These are phyloP conservation scores for Irpex sp. DNA, from an alignment of 1,284 basidiomycete genomes.

Conservation along the genomic window DNA sequence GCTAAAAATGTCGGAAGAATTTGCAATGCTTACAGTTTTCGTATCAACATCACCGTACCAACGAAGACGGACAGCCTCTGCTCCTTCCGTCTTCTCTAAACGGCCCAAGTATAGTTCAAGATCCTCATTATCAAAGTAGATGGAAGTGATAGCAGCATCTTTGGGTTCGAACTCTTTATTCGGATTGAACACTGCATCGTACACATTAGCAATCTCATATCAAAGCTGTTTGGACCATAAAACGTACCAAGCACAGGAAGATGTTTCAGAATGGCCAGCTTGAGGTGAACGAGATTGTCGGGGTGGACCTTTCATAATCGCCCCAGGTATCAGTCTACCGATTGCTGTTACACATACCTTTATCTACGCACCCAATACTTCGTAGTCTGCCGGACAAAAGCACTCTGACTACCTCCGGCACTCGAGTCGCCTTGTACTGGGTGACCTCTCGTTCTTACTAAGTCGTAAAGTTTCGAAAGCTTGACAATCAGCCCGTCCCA, in stretches of 20 bases:
- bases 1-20: no score
- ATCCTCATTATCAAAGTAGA: constrained; percentile 94
- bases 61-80: constrained; percentile 92
- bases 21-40: constrained; percentile 71
- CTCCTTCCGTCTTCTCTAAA: constrained; percentile 97
- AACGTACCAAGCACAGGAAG: constrained; percentile 83
- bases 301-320: constrained; percentile 67
- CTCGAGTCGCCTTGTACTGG: constrained; percentile 92
- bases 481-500: constrained; percentile 96
- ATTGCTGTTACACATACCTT: not conserved
- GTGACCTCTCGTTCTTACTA: constrained; percentile 93
- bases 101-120: constrained; percentile 97
- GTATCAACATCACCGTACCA: constrained; percentile 96
- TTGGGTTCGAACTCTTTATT: constrained; percentile 91
- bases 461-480: constrained; percentile 92
- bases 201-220: no score
- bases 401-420: constrained; percentile 93
- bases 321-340: not conserved
- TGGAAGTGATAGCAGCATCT: constrained; percentile 87
- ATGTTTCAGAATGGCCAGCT: constrained; percentile 91
- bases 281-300: constrained; percentile 94
- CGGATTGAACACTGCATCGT: constrained; percentile 80
- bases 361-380: constrained; percentile 87
- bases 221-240: no score
- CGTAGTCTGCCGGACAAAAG: constrained; percentile 96